These are phyloP conservation scores for Candida maesae DNA, from an alignment of 805 yeast species.

Conservation along the genomic window DNA sequence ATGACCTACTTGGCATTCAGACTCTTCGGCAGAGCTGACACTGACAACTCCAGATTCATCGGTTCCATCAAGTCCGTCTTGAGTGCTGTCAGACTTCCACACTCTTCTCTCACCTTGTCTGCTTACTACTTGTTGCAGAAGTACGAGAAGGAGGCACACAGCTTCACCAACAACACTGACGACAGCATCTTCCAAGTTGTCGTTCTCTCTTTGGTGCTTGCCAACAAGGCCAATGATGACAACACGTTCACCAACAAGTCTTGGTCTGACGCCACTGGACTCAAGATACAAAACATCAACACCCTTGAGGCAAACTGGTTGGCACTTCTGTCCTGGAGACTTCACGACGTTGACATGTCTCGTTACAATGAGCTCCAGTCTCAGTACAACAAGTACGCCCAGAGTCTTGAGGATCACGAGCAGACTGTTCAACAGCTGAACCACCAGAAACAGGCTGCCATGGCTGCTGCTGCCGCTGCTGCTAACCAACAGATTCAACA, in stretches of 20 bases:
- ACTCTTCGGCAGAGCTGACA: slow-evolving; percentile 49
- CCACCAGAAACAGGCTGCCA: slow-evolving; percentile 12
- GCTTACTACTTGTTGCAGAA: slow-evolving; percentile 74
- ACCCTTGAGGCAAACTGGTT: slow-evolving; percentile 71
- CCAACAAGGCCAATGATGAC: slow-evolving; percentile 94
- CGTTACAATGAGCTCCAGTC: slow-evolving; percentile 22
- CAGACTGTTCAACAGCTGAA: slow-evolving; percentile 13
- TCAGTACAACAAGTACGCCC: slow-evolving; percentile 25
- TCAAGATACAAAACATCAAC: slow-evolving; percentile 58
- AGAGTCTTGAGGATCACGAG: slow-evolving; percentile 22
- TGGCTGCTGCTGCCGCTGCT: too few relatives aligned
- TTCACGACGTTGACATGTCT: slow-evolving; percentile 35
- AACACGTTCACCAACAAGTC: slow-evolving; percentile 93
- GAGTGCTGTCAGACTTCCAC: slow-evolving; percentile 84
- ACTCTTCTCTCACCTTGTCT: slow-evolving; percentile 74
- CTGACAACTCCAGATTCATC: slow-evolving; percentile 44
- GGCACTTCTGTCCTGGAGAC: slow-evolving; percentile 52
- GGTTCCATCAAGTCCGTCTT: slow-evolving; percentile 63
- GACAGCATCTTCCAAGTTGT: slow-evolving; percentile 49
- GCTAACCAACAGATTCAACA: too few relatives aligned
- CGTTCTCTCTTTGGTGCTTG: slow-evolving; percentile 69
- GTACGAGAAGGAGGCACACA: slow-evolving; percentile 35
- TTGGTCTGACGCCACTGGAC: slow-evolving; percentile 95
- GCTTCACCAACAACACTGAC: slow-evolving; percentile 29
- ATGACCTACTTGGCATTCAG: slow-evolving; percentile 71